Percentiles rank a stretch among this genome's conserved stretches.
Evolutionary conservation across 2,329 filamentous ascomycete genomes (phyloP).

Genomic region (Venturia asperata): DNA sequence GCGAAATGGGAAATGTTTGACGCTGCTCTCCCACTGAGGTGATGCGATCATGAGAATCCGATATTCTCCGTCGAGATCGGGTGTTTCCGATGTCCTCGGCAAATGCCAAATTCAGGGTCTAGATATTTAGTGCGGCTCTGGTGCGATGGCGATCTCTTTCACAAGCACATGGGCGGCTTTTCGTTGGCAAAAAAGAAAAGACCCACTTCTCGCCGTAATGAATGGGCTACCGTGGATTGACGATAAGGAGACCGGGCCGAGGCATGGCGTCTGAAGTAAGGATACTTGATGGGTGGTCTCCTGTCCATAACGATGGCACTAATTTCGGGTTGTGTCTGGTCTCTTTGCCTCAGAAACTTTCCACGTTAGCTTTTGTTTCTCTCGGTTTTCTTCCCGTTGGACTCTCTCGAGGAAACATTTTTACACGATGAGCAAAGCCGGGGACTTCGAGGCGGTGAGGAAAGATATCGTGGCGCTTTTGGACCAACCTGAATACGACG

Average conservation of each 20-base stretch:
- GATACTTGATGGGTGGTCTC: not conserved
- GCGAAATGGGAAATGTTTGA: too few relatives aligned
- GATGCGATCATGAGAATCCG: not conserved
- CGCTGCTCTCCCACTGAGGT: not conserved
- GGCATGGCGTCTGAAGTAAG: constrained; percentile 6
- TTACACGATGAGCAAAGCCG: not conserved
- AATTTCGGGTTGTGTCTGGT: not conserved
- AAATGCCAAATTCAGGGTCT: not conserved
- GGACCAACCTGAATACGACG: constrained; percentile 56
- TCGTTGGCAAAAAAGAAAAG: constrained; percentile 6
- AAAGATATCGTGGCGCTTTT: constrained; percentile 49
- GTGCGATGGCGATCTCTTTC: constrained; percentile 8
- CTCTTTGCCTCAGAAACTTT: not conserved
- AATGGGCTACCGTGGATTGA: not conserved
- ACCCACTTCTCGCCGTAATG: not conserved
- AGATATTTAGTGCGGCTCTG: not conserved
- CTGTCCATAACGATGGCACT: not conserved
- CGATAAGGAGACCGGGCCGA: constrained; percentile 4
- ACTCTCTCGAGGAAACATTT: not conserved
- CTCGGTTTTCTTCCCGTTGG: not conserved
- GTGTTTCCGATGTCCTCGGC: not conserved
- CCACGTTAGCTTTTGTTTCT: not conserved
- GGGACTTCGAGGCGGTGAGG: constrained; percentile 42
- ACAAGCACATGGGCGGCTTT: not conserved
- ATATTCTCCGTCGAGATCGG: not conserved